phyloP scores from a whole-genome alignment of 805 yeast genomes.

The Zygosaccharomyces gambellarensis region DNA sequence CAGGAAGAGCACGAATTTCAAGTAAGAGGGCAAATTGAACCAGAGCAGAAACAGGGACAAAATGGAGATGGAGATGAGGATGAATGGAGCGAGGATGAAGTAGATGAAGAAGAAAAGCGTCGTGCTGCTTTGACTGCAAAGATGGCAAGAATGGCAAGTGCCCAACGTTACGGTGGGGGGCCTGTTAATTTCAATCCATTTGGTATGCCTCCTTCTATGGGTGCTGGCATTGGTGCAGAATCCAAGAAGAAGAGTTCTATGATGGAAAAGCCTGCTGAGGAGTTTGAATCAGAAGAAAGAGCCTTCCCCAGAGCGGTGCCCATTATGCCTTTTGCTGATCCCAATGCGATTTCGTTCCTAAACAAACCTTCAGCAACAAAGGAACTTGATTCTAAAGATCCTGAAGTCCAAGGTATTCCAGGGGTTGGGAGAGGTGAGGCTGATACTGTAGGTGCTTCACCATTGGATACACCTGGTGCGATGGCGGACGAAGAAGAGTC shows the following conservation, averaged over 20 bases:
- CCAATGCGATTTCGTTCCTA: conserved; percentile 32
- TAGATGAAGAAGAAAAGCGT: conserved; percentile 70
- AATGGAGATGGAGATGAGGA: conserved; percentile 42
- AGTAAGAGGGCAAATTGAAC: neutral
- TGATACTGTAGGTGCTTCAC: conserved; percentile 1
- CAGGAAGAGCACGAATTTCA: neutral
- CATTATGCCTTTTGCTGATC: conserved; percentile 47
- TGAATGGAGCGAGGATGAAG: conserved; percentile 48
- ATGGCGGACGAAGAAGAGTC: conserved; percentile 61
- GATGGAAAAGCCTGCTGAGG: conserved; percentile 17
- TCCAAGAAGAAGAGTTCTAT: conserved; percentile 20
- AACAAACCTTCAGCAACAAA: conserved; percentile 13
- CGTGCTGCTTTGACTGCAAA: conserved; percentile 78
- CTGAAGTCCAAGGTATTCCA: conserved; percentile 10
- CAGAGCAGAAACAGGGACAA: neutral
- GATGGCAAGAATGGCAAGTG: conserved; percentile 68
- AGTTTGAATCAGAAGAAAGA: conserved; percentile 16
- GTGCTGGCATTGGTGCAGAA: conserved; percentile 21
- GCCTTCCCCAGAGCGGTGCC: conserved; percentile 41
- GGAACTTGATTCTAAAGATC: conserved; percentile 16
- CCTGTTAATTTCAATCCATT: conserved; percentile 42
- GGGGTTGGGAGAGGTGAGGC: conserved; percentile 4
- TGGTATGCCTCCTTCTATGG: conserved; percentile 29
- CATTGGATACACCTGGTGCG: conserved; percentile 49
- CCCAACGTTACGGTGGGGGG: conserved; percentile 68